Conservation (phyloP, 805 yeast species). For the Grigorovia jiainica region DNA sequence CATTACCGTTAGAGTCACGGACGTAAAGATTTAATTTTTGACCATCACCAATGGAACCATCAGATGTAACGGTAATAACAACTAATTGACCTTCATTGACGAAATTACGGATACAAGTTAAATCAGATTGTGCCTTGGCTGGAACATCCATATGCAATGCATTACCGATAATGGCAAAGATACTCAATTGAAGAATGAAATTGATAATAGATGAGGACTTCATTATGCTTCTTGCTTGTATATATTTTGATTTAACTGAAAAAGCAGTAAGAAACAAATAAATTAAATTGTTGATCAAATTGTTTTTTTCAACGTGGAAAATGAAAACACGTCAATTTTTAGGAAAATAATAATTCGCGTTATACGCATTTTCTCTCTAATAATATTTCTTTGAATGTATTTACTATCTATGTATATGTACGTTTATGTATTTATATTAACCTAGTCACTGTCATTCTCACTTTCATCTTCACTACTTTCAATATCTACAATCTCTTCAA, state of each 20-base stretch:
- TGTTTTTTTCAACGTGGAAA: neutral
- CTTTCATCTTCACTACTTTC: slow-evolving; percentile 14
- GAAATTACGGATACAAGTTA: slow-evolving; percentile 88
- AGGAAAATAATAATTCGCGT: too few relatives aligned
- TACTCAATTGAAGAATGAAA: neutral
- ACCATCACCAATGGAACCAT: slow-evolving; percentile 79
- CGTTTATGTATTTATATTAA: neutral
- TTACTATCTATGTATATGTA: too few relatives aligned
- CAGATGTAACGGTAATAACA: slow-evolving; percentile 68
- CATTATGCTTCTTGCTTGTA: too few relatives aligned
- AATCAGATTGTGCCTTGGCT: slow-evolving; percentile 38
- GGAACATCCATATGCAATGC: slow-evolving; percentile 47
- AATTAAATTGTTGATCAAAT: too few relatives aligned
- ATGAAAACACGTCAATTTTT: neutral
- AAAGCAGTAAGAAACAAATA: too few relatives aligned
- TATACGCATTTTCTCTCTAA: too few relatives aligned
- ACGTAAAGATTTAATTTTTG: slow-evolving; percentile 63
- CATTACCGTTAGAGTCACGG: slow-evolving; percentile 76
- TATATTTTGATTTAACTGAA: too few relatives aligned
- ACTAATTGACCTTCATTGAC: slow-evolving; percentile 78
- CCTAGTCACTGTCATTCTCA: slow-evolving; percentile 3
- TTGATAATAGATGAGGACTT: neutral
- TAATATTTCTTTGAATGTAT: too few relatives aligned
- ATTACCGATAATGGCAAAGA: neutral
- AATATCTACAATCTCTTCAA: slow-evolving; percentile 34